Percentiles rank a stretch among this genome's conserved stretches.
phyloP scores from a whole-genome alignment of 805 yeast genomes.

The Groenewaldozyma tartarivorans region DNA sequence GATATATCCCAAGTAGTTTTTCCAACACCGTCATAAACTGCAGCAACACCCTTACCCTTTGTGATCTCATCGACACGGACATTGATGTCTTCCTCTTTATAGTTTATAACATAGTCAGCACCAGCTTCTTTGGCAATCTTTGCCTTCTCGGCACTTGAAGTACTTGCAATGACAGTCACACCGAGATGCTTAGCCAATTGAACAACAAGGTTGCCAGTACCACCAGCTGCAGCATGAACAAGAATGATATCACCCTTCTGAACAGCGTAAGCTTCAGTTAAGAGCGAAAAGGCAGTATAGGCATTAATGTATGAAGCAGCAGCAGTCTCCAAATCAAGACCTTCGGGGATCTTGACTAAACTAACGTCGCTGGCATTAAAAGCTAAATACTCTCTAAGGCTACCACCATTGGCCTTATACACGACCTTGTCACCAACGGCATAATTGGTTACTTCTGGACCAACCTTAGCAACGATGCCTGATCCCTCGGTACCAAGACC shows the following conservation, averaged over 20 bases:
- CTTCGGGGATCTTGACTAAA: conserved; percentile 41
- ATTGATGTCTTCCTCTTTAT: conserved; percentile 24
- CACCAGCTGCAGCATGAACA: conserved; percentile 94
- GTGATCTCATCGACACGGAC: conserved; percentile 25
- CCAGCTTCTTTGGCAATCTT: conserved; percentile 58
- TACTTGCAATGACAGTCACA: conserved; percentile 77
- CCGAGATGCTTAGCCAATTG: conserved; percentile 58
- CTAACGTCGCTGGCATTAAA: conserved; percentile 23
- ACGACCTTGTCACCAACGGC: conserved; percentile 65
- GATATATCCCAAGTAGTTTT: conserved; percentile 66
- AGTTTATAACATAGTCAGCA: conserved; percentile 58
- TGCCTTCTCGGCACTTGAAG: conserved; percentile 69
- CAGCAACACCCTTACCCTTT: conserved; percentile 24
- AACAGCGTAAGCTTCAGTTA: conserved; percentile 56
- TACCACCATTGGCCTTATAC: conserved; percentile 40
- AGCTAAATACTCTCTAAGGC: conserved; percentile 67
- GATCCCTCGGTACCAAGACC: conserved; percentile 52
- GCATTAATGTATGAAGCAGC: conserved; percentile 65
- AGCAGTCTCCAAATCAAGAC: conserved; percentile 35
- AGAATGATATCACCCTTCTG: conserved; percentile 62
- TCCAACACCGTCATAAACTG: conserved; percentile 31
- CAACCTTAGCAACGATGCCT: conserved; percentile 60
- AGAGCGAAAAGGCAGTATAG: conserved; percentile 67
- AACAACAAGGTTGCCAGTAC: conserved; percentile 66
- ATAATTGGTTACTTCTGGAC: conserved; percentile 44